Percentiles rank a stretch among this genome's conserved stretches.
phyloP scores from a whole-genome alignment of 805 yeast genomes.

The Candida easanensis region DNA sequence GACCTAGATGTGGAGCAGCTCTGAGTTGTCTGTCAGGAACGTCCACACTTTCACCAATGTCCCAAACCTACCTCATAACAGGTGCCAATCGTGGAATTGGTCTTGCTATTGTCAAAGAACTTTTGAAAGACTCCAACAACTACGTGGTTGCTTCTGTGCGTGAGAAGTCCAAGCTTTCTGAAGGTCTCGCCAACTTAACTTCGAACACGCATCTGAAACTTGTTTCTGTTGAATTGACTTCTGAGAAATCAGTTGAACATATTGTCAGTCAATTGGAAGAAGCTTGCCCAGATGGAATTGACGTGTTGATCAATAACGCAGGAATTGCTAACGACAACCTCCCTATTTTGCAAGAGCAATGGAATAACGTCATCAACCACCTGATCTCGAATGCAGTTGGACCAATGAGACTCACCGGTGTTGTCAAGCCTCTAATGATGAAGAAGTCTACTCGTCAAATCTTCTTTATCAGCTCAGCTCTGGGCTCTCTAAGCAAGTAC shows the following conservation, averaged over 20 bases:
- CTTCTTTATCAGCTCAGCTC: slow-evolving; percentile 29
- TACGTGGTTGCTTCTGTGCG: slow-evolving; percentile 8
- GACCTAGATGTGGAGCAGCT: too few relatives aligned
- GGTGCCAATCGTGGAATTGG: slow-evolving; percentile 12
- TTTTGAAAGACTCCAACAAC: not conserved
- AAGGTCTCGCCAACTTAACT: slow-evolving; percentile 8
- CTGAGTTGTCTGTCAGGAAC: too few relatives aligned
- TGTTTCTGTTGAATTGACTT: slow-evolving; percentile 2
- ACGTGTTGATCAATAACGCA: slow-evolving; percentile 16
- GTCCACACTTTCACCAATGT: too few relatives aligned
- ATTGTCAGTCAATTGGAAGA: slow-evolving; percentile 5
- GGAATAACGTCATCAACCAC: slow-evolving; percentile 16
- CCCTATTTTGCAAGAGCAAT: slow-evolving; percentile 2
- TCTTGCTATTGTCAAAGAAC: slow-evolving; percentile 1
- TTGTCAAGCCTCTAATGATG: slow-evolving; percentile 23
- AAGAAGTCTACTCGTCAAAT: slow-evolving; percentile 26
- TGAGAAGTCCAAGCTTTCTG: not conserved
- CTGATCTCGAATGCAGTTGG: slow-evolving; percentile 27
- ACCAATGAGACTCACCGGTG: slow-evolving; percentile 23
- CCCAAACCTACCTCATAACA: slow-evolving; percentile 6
- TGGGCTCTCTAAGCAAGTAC: slow-evolving; percentile 25
- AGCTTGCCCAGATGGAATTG: slow-evolving; percentile 14
- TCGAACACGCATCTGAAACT: slow-evolving; percentile 4
- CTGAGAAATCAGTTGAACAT: slow-evolving; percentile 7
- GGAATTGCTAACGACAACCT: slow-evolving; percentile 8